Conservation (phyloP, 148 eudicot species). For the Bassia scoparia region DNA sequence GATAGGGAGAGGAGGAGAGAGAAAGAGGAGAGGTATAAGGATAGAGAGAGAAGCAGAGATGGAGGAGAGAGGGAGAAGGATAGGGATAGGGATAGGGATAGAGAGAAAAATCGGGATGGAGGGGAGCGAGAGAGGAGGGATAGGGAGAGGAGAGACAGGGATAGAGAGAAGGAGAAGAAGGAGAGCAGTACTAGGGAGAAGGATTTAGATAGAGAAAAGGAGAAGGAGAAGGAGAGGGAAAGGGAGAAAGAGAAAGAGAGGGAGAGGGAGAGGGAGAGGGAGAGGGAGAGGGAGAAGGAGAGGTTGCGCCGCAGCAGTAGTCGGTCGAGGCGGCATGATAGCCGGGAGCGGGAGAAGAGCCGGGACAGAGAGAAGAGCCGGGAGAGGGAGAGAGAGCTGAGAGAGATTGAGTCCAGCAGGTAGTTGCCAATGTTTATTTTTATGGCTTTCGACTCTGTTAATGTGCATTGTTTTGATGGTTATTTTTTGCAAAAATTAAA, state of each 20-base stretch:
- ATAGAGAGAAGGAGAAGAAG: constrained; percentile 19
- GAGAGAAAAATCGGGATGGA: constrained; percentile 17
- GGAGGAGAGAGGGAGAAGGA: constrained; percentile 28
- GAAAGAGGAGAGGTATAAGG: constrained; percentile 38
- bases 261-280: constrained; percentile 30
- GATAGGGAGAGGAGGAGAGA: constrained; percentile 26
- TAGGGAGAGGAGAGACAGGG: constrained; percentile 26
- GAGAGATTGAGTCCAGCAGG: constrained; percentile 65
- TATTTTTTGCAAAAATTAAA: neutral
- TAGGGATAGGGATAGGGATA: constrained; percentile 28
- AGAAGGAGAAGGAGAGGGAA: constrained; percentile 18
- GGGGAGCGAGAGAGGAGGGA: constrained; percentile 26
- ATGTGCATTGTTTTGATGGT: neutral
- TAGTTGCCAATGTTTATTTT: constrained; percentile 16
- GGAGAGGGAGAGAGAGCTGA: constrained; percentile 29
- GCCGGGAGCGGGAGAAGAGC: constrained; percentile 30
- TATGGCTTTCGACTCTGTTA: neutral
- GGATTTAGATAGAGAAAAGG: constrained; percentile 21
- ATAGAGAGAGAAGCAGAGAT: constrained; percentile 27
- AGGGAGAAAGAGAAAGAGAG: constrained; percentile 21
- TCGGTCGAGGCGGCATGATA: constrained; percentile 31
- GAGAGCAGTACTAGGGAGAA: neutral
- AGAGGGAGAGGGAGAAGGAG: constrained; percentile 22
- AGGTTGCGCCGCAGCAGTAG: constrained; percentile 6
- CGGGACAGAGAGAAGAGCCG: constrained; percentile 33